Percentiles rank a stretch among this genome's conserved stretches.
These are phyloP conservation scores for Straminergon stramineum DNA, from an alignment of 225 moss, liverwort and hornwort genomes.

Conservation along the genomic window DNA sequence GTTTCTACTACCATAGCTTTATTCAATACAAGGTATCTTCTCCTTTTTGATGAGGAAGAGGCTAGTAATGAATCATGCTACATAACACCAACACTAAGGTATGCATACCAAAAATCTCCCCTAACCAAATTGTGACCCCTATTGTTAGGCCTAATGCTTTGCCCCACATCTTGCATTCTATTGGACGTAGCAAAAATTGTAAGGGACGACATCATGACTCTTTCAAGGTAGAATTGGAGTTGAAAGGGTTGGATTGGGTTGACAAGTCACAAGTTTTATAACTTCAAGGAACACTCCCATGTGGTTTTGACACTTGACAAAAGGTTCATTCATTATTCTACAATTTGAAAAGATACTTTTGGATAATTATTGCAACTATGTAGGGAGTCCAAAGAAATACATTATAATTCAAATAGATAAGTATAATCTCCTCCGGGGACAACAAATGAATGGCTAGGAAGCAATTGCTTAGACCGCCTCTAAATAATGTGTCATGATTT, in stretches of 20 bases:
- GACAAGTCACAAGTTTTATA: not conserved
- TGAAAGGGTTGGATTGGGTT: not conserved
- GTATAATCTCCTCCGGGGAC: not conserved
- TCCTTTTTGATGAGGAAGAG: fast-evolving
- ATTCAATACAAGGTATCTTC: not conserved
- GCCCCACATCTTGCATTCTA: too few species aligned
- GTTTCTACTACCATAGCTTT: too few species aligned
- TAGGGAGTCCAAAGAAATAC: not conserved
- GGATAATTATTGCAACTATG: fast-evolving
- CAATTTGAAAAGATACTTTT: fast-evolving
- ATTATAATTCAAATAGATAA: not conserved
- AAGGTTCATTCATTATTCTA: not conserved
- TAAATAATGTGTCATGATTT: too few species aligned
- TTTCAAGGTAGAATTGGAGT: not conserved
- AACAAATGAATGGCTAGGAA: not conserved
- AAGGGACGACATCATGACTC: not conserved
- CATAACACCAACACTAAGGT: fast-evolving
- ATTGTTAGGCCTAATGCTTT: not conserved
- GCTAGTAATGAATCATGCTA: fast-evolving
- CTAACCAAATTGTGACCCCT: fast-evolving
- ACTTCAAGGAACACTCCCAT: not conserved
- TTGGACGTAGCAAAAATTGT: fast-evolving
- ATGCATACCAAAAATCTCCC: not conserved
- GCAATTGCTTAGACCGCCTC: not conserved
- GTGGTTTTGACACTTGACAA: not conserved